Evolutionary conservation across 2,329 filamentous ascomycete genomes (phyloP), one percentile per base, ranked within the genome.

Genomic region (Zalaria sp.): DNA sequence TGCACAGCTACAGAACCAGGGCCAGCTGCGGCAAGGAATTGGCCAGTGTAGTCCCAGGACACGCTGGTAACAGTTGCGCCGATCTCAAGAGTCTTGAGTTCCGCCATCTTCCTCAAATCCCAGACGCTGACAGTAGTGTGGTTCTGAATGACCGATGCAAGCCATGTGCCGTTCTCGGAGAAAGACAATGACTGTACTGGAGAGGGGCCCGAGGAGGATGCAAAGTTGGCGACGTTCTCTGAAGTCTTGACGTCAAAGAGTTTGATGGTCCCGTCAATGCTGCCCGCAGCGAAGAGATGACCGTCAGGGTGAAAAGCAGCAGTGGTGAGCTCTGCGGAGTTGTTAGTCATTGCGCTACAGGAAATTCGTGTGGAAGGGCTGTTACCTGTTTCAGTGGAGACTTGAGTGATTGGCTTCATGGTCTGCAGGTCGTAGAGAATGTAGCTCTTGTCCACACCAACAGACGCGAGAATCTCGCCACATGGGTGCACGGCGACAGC

Each of bases 111-210:
- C 52, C 91, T 81, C 46, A 98, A 71, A 61, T 96, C 89, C 70
- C 93, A 96, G 42, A 96, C 77, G 6, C 83, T 83, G 32, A 94
- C 80, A 25, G 72, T 80, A 25, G 78, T 83, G 49, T 87, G 83
- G 27, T 78, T 79, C 60, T 86, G 79, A 44, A 81, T 78, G 5
- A 81, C 80, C 4, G 86, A 83, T 1, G 89, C 89, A 49, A 98
- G 79, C 85, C 88, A 96, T 53, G 84, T 94, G 25, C 91, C 91
- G 53, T 98, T 98, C 61, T 98, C 91, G 0, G 88, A 95, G 64
- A 98, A 98, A 44, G 75, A 72, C 34, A 98, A 66, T 7, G 78
- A 75, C 52, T 83, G 77, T 3, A 95, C 73, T 0, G 87, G 78
- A 8, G 39, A 25, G 39, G 50, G 11, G 0, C 78, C 77, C 25